These are phyloP conservation scores for Cercophora newfieldiana DNA, from an alignment of 495 filamentous ascomycete genomes.

Conservation along the genomic window DNA sequence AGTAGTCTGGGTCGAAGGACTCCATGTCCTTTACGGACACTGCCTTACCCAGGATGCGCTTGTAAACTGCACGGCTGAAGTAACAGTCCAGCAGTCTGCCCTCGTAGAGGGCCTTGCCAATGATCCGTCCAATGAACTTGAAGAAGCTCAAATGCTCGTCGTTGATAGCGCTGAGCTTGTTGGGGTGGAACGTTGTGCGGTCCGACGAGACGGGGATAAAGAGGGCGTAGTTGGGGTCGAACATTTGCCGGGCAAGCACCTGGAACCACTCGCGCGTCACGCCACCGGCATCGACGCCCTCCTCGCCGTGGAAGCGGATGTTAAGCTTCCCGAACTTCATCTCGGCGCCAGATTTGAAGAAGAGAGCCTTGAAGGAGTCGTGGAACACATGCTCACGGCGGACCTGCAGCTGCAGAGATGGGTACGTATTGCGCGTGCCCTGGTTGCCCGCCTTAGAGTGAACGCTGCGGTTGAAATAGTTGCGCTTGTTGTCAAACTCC, in stretches of 20 bases:
- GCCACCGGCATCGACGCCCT: conserved; percentile 96
- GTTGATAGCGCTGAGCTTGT: conserved; percentile 89
- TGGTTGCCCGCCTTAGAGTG: conserved; percentile 70
- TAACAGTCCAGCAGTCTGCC: conserved; percentile 95
- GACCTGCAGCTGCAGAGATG: conserved; percentile 82
- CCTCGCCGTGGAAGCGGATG: conserved; percentile 95
- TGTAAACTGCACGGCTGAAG: conserved; percentile 98
- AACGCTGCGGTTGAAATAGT: conserved; percentile 93
- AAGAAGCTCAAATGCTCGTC: conserved; percentile 97
- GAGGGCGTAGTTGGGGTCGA: conserved; percentile 95
- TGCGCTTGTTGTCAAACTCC: conserved; percentile 99
- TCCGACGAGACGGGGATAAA: conserved; percentile 98
- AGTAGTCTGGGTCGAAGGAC: conserved; percentile 96
- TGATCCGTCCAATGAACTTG: conserved; percentile 98
- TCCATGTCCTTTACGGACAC: conserved; percentile 99
- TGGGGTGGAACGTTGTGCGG: conserved; percentile 97
- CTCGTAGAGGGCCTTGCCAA: conserved; percentile 98
- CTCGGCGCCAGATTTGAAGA: conserved; percentile 92
- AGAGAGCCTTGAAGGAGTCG: conserved; percentile 93
- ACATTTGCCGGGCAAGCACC: conserved; percentile 96
- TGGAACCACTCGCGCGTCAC: conserved; percentile 99
- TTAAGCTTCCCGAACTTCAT: conserved; percentile 98
- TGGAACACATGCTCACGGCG: conserved; percentile 96
- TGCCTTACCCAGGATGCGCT: conserved; percentile 88
- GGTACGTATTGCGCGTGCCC: conserved; percentile 55